Evolutionary conservation across 495 filamentous ascomycete genomes (phyloP), one percentile per base, ranked within the genome.

Genomic region (Talaromyces borbonicus): DNA sequence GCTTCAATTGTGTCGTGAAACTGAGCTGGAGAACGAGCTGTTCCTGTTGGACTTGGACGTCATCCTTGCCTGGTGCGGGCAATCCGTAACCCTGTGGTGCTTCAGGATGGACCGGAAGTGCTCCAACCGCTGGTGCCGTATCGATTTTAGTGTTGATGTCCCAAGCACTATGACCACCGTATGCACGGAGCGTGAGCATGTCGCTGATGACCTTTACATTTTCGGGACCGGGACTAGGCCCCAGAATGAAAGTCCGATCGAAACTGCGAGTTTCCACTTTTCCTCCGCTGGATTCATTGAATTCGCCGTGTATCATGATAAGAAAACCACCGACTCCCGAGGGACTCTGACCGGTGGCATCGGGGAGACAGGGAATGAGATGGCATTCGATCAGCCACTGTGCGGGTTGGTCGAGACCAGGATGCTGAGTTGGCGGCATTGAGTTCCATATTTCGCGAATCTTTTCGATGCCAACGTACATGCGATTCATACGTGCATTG

Each of bases 341-440:
- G 4, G 66, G 55, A 43, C 70, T 79, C 43, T 82, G 75, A 8
- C 83, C 79, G n/a, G 73, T 66, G 2, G 78, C 78, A 52, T 94
- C 86, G 0, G 77, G 73, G 9, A 92, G 72, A 24, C 81, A 77
- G 3, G 82, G 79, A 4, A 90, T 67, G 7, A 81, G 77, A 50
- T 87, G 80, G 53, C 88, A 89, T 57, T 96, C 89, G 46, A 95
- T 75, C 24, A 85, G 70, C 74, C 85, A 95, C 47, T 85, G 76
- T 26, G 75, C 63, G 1, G 78, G 59, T 24, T 85, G 72, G 2
- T 74, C 58, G 25, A 85, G 66, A 51, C 81, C 74, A 2, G 87
- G 80, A 57, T 97, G 90, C 20, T 74, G 76, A 20, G 90, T 92
- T 20, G 66, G 57, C 1, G 90, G 90, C 15, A 97, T 69, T 6